Evolutionary conservation across 2,329 filamentous ascomycete genomes (phyloP).

Genomic region (Neobulgaria alba): DNA sequence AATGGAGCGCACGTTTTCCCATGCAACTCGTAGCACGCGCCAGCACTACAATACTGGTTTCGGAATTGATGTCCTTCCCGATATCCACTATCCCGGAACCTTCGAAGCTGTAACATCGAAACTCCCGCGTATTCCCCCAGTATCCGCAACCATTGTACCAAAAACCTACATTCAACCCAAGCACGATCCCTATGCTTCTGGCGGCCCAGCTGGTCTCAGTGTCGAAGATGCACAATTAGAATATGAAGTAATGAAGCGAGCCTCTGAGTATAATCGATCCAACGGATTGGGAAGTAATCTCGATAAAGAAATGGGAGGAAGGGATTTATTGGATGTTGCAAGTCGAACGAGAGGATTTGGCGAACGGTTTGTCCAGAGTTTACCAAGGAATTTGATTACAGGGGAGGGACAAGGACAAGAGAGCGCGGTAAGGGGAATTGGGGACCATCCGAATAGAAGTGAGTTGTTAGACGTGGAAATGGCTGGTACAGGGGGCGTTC

Average conservation of each 20-base stretch:
- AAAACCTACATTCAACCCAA: slow-evolving; percentile 1
- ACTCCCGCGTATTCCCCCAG: slow-evolving; percentile 26
- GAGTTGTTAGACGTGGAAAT: too few species aligned
- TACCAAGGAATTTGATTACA: too few species aligned
- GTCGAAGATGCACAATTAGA: slow-evolving; percentile 23
- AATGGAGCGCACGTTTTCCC: slow-evolving; percentile 57
- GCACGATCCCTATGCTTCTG: background rate
- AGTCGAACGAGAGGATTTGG: background rate
- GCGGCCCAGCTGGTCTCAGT: slow-evolving; percentile 10
- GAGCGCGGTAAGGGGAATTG: too few species aligned
- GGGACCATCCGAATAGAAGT: too few species aligned
- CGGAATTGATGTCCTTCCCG: slow-evolving; percentile 51
- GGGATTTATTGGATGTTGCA: background rate
- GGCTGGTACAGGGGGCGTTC: too few species aligned
- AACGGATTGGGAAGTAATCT: slow-evolving; percentile 24
- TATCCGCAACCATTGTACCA: slow-evolving; percentile 4
- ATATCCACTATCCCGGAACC: slow-evolving; percentile 50
- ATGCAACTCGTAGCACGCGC: slow-evolving; percentile 55
- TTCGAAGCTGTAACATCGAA: slow-evolving; percentile 31
- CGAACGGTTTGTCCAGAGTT: too few species aligned
- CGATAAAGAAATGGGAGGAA: slow-evolving; percentile 16
- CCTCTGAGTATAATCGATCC: slow-evolving; percentile 24
- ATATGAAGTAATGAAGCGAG: slow-evolving; percentile 24
- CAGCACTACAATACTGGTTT: slow-evolving; percentile 41
- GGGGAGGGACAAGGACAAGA: too few species aligned